These are phyloP conservation scores for Mycena capillaripes DNA, from an alignment of 768 basidiomycete species.

Conservation along the genomic window DNA sequence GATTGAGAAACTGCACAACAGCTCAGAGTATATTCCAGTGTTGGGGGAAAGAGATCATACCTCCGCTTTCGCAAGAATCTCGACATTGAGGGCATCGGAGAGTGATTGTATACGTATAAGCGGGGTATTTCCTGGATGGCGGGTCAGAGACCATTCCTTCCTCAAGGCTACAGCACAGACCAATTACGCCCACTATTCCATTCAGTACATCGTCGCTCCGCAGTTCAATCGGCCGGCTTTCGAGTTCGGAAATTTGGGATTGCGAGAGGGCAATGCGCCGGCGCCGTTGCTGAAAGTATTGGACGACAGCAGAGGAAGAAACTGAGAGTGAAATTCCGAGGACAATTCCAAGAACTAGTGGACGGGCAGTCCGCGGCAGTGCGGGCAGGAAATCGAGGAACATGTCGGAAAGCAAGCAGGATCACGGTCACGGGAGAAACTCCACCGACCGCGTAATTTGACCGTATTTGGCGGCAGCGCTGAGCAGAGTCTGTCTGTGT, in stretches of 20 bases:
- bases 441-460: too few species aligned
- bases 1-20: slow-evolving; percentile 86
- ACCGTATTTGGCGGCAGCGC: too few species aligned
- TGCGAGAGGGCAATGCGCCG: slow-evolving; percentile 52
- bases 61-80: slow-evolving; percentile 97
- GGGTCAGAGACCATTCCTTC: background rate
- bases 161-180: slow-evolving; percentile 55
- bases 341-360: slow-evolving; percentile 61
- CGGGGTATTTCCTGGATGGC: slow-evolving; percentile 87
- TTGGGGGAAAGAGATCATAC: slow-evolving; percentile 55
- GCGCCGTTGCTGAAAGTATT: slow-evolving; percentile 66
- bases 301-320: slow-evolving; percentile 74
- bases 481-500: too few species aligned
- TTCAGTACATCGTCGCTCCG: slow-evolving; percentile 83
- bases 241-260: slow-evolving; percentile 40
- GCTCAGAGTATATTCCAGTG: background rate
- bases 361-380: slow-evolving; percentile 29
- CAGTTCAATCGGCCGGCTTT: slow-evolving; percentile 75
- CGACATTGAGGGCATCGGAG: slow-evolving; percentile 91
- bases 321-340: slow-evolving; percentile 84
- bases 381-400: slow-evolving; percentile 9
- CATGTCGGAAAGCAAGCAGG: background rate
- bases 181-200: slow-evolving; percentile 89
- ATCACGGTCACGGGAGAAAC: slow-evolving; percentile 1
- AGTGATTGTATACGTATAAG: slow-evolving; percentile 92